Evolutionary conservation across 768 basidiomycete genomes (phyloP), one percentile per base, ranked within the genome.

Genomic region (Lactarius tabidus): DNA sequence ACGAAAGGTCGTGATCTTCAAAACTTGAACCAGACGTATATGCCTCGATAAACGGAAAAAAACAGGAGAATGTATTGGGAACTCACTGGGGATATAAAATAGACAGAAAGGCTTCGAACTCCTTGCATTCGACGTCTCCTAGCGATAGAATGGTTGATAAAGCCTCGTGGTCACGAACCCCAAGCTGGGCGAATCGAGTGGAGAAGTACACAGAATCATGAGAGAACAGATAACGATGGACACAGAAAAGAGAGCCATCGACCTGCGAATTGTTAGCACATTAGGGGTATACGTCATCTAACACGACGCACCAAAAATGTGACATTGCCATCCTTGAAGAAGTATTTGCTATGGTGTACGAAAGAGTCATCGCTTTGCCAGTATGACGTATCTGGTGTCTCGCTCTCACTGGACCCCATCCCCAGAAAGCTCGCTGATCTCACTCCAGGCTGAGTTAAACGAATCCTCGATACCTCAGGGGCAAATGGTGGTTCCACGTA

Each of bases 211-310:
- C 17, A 1, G 68, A 69, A 10, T 66, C 65, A 1, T 58, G 68
- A 35, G 41, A 35, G 23, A 68, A 57, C 58, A 69, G 60, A 31
- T 66, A 69, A 4, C 36, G 52, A 10, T 69, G 68, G 18, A 69
- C 35, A n/a, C 62, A 56, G 17, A 60, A 69, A 3, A 67, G 57
- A 1, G 41, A 38, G 6, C 28, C 55, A 18, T 54, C 65, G 9
- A 70, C 61, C 62, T 70, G 14, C 23, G 48, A 23, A n/a, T 4
- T 23, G 28, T 23, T 43, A 55, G 31, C n/a, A 6, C 15, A 45
- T 56, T 5, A 12, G 31, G 29, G 17, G 14, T 12, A 29, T 10
- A 29, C 6, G 12, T 6, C 10, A 18, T 28, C 15, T 23, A 52
- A 33, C 17, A 35, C n/a, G 31, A 56, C 64, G 29, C 53, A 60